Evolutionary conservation across 2,329 filamentous ascomycete species (phyloP).

Genomic region (Hypoxylon rubiginosum): DNA sequence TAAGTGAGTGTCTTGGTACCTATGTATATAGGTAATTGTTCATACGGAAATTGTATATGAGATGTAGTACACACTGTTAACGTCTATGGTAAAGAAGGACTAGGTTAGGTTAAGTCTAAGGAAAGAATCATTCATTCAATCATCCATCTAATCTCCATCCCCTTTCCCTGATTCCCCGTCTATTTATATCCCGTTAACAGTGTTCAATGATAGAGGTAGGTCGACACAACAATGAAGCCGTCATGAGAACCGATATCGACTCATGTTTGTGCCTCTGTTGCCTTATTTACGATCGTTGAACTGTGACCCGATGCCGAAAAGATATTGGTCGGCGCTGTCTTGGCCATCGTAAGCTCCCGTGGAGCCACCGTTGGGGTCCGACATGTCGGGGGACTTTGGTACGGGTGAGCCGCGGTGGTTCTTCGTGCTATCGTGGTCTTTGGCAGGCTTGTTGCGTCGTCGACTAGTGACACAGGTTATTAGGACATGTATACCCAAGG

Average conservation of each 20-base stretch:
- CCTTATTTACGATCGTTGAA: conserved; percentile 12
- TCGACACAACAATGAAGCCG: neutral
- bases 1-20: neutral
- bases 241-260: neutral
- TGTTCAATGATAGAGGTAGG: neutral
- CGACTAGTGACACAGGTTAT: conserved; percentile 1
- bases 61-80: neutral
- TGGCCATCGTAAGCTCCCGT: neutral
- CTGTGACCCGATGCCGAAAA: conserved; percentile 24
- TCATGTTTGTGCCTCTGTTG: neutral
- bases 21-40: neutral
- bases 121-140: neutral
- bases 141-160: neutral
- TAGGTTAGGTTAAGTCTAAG: neutral
- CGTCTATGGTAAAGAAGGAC: neutral
- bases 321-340: conserved; percentile 6
- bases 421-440: conserved; percentile 17
- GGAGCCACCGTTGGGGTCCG: neutral
- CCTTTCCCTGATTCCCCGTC: neutral
- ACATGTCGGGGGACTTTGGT: conserved; percentile 7
- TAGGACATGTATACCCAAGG: neutral
- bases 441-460: neutral
- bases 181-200: neutral
- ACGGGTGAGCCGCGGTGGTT: conserved; percentile 20
- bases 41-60: neutral